A percentile compares a stretch with the other conserved stretches of the same genome.
These are phyloP conservation scores for Pholiota microspora DNA, from an alignment of 768 basidiomycete species.

Conservation along the genomic window DNA sequence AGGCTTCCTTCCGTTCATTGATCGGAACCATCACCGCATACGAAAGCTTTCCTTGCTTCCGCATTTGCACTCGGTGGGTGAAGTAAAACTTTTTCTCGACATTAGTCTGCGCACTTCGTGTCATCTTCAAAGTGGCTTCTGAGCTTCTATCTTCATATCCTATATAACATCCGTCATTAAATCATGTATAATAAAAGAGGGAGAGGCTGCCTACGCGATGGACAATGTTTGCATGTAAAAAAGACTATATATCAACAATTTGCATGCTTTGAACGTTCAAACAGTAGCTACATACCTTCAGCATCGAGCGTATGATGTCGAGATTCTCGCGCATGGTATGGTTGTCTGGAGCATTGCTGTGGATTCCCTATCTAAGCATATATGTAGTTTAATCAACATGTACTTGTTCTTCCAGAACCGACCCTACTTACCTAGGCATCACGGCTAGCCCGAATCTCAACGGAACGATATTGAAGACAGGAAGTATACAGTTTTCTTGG, in stretches of 20 bases:
- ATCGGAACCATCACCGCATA: background rate
- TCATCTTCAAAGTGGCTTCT: background rate
- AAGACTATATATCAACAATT: background rate
- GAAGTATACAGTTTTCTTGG: conserved; percentile 16
- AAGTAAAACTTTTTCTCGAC: no score
- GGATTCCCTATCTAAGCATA: background rate
- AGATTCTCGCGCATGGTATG: background rate
- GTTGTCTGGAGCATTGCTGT: background rate
- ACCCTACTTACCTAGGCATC: background rate
- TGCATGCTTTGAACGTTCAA: background rate
- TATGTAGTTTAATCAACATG: background rate
- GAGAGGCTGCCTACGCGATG: no score
- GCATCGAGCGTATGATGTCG: background rate
- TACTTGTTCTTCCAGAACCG: no score
- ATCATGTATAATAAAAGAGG: no score
- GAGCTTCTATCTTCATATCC: background rate
- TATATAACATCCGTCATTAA: background rate
- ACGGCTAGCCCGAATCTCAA: conserved; percentile 9
- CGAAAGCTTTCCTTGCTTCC: background rate
- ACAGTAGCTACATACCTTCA: background rate
- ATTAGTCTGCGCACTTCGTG: no score
- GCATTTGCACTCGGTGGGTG: background rate
- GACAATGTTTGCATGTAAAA: background rate
- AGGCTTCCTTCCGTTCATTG: background rate
- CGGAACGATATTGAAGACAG: conserved; percentile 24